Evolutionary conservation across 106 monocot genomes (phyloP).

Genomic region (Acorus calamus): DNA sequence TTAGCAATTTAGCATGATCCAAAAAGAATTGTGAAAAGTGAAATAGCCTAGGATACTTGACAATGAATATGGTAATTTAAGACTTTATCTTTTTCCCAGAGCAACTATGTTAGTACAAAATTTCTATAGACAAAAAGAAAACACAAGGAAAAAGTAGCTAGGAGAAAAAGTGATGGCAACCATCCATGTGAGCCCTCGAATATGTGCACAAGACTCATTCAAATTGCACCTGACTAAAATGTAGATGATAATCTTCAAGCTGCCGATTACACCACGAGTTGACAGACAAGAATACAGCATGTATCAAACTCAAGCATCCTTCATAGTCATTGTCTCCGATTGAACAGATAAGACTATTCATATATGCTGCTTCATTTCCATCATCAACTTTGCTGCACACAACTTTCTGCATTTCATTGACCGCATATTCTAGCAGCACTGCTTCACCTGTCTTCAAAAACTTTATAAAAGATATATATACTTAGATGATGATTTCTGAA

Average conservation of each 20-base stretch:
- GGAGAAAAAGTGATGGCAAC: no score
- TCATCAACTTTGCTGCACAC: conserved; percentile 15
- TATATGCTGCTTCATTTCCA: conserved; percentile 27
- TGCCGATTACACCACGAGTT: conserved; percentile 42
- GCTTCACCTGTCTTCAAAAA: conserved; percentile 49
- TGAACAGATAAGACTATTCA: conserved; percentile 44
- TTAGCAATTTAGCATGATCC: no score
- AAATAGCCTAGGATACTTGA: no score
- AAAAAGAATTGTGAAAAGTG: no score
- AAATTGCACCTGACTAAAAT: conserved; percentile 51
- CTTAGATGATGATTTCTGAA: neutral
- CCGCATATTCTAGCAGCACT: conserved; percentile 28
- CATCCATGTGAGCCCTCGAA: no score
- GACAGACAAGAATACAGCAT: conserved; percentile 43
- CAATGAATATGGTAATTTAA: no score
- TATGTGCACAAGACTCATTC: neutral
- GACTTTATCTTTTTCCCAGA: no score
- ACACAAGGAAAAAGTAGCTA: no score
- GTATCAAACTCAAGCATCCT: conserved; percentile 37
- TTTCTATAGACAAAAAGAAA: no score
- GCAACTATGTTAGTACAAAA: no score
- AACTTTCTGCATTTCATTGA: conserved; percentile 28
- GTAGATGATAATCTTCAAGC: conserved; percentile 59
- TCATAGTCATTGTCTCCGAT: conserved; percentile 18
- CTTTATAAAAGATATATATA: conserved; percentile 25